Base-by-base conservation (phyloP, 352 stramenopile genomes). In the Phytophthora lateralis region DNA sequence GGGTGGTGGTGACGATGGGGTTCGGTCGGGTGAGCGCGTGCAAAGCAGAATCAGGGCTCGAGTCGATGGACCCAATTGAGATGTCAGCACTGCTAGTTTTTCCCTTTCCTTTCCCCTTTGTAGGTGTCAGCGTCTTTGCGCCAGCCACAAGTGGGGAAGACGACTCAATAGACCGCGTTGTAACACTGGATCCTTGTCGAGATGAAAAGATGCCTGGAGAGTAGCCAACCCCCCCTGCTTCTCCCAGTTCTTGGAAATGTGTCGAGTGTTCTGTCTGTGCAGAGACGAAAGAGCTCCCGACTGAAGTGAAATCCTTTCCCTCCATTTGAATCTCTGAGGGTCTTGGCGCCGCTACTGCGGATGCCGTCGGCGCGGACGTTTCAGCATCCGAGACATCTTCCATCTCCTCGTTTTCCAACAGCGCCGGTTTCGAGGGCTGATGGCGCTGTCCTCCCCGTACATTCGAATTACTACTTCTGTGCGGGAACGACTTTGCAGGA, bases 151-250 rank as follows among this genome's bases (percentile, higher is more conserved):
- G 18, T 18, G 27, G 26, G n/a, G 41, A 29, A 27, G 42, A 48
- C 2, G 60, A 48, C 21, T 70, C 48, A 45, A 54, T 52, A 17
- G 63, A 68, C 54, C 54, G 69, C 11, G 57, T 67, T 15, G 60
- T 73, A 10, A 71, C 56, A 41, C 62, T 66, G 15, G 71, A 74
- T 7, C 73, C 76, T 55, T 81, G 81, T 15, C 69, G 79, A 29
- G 75, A 80, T 12, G 84, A 93, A 53, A 77, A 91, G 42, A 91
- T 89, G 11, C 82, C 84, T 15, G 84, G 84, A 18, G 72, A 81
- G 53, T 93, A 93, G 32, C 73, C 55, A 39, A 76, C 69, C 18
- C 55, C 51, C 4, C 53, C 56, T 45, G 55, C 29, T 21, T 63
- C 57, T 3, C 55, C 32, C 34, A 71, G 57, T 41, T 73, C 60